phyloP scores from a whole-genome alignment of 352 stramenopile genomes.

The Phytophthora rubi region DNA sequence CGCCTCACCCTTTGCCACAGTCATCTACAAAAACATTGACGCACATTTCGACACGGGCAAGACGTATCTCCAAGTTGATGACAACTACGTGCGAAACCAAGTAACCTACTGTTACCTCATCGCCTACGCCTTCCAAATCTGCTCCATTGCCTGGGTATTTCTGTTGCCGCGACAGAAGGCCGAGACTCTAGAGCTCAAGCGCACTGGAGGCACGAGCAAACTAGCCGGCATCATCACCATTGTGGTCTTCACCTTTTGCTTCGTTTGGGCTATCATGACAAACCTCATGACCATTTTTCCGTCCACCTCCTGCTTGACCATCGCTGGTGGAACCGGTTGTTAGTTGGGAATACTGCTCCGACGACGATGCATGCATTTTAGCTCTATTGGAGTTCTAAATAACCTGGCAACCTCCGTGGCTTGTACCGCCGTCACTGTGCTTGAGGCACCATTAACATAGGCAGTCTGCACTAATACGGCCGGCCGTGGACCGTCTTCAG shows the following conservation, averaged over 20 bases:
- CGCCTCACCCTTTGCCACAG: conserved; percentile 45
- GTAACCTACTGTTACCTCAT: conserved; percentile 49
- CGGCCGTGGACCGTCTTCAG: conserved; percentile 1
- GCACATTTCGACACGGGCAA: conserved; percentile 49
- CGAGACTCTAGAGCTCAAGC: conserved; percentile 50
- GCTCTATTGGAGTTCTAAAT: conserved; percentile 37
- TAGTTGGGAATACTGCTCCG: conserved; percentile 14
- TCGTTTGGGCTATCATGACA: conserved; percentile 57
- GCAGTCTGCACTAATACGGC: conserved; percentile 7
- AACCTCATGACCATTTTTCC: conserved; percentile 58
- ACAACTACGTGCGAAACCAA: conserved; percentile 40
- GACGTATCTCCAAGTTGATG: conserved; percentile 34
- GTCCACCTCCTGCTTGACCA: conserved; percentile 43
- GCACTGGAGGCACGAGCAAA: conserved; percentile 41
- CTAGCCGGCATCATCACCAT: conserved; percentile 47
- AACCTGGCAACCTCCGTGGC: conserved; percentile 7
- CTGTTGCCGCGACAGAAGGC: conserved; percentile 52
- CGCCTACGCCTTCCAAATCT: conserved; percentile 50
- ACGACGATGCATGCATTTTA: conserved; percentile 2
- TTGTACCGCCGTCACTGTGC: not conserved
- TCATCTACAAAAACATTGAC: conserved; percentile 61
- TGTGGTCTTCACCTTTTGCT: conserved; percentile 45
- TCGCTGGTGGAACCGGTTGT: conserved; percentile 49
- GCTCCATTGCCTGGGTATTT: conserved; percentile 42
- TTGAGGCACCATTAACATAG: not conserved